A percentile compares a stretch with the other conserved stretches of the same genome.
phyloP scores from a whole-genome alignment of 202 grass and related monocot species.

The Setaria viridis region DNA sequence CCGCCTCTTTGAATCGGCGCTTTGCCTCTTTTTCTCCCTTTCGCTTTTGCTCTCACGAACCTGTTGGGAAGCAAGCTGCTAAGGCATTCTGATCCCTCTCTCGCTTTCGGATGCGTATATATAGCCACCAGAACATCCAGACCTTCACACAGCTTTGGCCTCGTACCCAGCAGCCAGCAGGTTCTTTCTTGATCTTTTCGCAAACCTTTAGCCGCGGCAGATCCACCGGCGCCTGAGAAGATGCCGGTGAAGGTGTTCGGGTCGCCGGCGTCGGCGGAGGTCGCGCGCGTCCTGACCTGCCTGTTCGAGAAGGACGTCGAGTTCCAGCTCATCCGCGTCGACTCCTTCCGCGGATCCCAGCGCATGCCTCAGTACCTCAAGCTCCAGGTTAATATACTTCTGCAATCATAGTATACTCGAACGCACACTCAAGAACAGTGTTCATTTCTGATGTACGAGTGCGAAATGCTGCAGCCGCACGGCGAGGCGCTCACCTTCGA shows the following conservation, averaged over 20 bases:
- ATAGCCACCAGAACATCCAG: not conserved
- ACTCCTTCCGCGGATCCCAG: conserved; percentile 67
- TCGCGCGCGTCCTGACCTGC: conserved; percentile 71
- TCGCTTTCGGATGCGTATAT: conserved; percentile 21
- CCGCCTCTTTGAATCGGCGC: conserved; percentile 34
- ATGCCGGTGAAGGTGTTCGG: conserved; percentile 78
- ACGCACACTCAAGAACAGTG: not conserved
- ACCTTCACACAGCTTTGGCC: not conserved
- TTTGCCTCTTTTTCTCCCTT: conserved; percentile 45
- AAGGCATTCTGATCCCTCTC: conserved; percentile 33
- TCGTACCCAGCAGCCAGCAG: not conserved
- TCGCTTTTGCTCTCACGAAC: conserved; percentile 38
- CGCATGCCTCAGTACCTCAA: conserved; percentile 70
- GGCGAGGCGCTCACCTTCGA: conserved; percentile 82
- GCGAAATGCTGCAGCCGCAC: conserved; percentile 51
- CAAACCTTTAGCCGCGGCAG: not conserved
- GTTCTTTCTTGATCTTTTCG: not conserved
- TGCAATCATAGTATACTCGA: not conserved
- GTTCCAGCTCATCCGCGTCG: conserved; percentile 75
- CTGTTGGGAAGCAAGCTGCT: conserved; percentile 24
- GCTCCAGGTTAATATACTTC: conserved; percentile 49
- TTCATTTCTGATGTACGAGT: not conserved
- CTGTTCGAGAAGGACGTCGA: conserved; percentile 84
- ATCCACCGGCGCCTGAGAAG: not conserved
- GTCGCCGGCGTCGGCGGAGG: conserved; percentile 63